phyloP scores from a whole-genome alignment of 2,329 filamentous ascomycete species.

The Colletotrichum gloeosporioides region DNA sequence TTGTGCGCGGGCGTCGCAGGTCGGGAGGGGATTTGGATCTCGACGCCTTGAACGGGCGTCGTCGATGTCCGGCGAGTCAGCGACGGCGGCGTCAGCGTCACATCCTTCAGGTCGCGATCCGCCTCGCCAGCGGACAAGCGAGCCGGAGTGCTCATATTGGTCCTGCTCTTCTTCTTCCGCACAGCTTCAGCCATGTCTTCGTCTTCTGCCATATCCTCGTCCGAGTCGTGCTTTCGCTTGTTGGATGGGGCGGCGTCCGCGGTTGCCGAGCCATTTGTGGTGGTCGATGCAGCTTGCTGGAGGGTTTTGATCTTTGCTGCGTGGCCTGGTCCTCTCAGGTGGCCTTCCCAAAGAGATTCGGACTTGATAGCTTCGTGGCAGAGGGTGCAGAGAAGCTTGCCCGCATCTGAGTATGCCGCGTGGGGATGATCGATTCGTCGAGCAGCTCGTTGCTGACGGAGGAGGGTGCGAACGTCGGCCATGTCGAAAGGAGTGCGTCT shows the following conservation, averaged over 20 bases:
- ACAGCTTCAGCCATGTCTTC: slow-evolving; percentile 38
- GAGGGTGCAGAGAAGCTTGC: slow-evolving; percentile 70
- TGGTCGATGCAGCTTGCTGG: neutral
- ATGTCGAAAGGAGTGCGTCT: slow-evolving; percentile 46
- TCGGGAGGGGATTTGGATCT: slow-evolving; percentile 68
- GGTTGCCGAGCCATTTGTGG: slow-evolving; percentile 8
- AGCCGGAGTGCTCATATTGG: slow-evolving; percentile 33
- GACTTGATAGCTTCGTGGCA: slow-evolving; percentile 70
- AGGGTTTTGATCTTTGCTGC: neutral
- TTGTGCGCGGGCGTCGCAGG: slow-evolving; percentile 62
- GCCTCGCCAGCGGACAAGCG: slow-evolving; percentile 20
- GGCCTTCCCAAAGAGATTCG: slow-evolving; percentile 71
- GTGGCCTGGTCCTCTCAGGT: slow-evolving; percentile 57
- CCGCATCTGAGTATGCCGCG: slow-evolving; percentile 70
- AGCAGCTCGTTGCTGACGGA: slow-evolving; percentile 78
- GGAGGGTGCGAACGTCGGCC: slow-evolving; percentile 80
- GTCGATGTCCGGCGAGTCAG: slow-evolving; percentile 53
- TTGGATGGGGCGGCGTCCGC: slow-evolving; percentile 20
- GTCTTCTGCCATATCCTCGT: slow-evolving; percentile 34
- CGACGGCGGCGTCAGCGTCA: slow-evolving; percentile 43
- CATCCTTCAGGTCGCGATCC: slow-evolving; percentile 25
- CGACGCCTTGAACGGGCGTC: slow-evolving; percentile 60
- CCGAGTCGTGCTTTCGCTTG: slow-evolving; percentile 32
- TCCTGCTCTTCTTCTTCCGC: slow-evolving; percentile 52
- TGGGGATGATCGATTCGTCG: slow-evolving; percentile 75